Evolutionary conservation across 768 basidiomycete genomes (phyloP).

Genomic region (Tricholoma bakamatsutake): DNA sequence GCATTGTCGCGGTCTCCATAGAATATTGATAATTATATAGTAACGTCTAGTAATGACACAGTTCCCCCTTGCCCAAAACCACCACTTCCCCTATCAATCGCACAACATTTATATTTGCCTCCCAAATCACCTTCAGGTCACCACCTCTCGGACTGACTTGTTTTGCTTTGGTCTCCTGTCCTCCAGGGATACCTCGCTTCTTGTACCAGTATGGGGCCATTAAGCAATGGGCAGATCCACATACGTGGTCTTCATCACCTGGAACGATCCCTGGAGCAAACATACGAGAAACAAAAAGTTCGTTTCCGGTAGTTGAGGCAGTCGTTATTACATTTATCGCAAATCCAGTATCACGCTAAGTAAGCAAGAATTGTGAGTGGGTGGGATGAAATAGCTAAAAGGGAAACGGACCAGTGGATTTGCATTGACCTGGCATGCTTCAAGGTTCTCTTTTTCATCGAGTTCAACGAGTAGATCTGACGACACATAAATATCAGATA

Average conservation of each 20-base stretch:
- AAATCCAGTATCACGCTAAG: constrained; percentile 29
- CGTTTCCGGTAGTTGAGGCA: constrained; percentile 22
- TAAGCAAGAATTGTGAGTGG: not conserved
- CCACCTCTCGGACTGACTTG: constrained; percentile 51
- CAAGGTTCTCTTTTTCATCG: constrained; percentile 21
- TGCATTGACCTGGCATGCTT: constrained; percentile 22
- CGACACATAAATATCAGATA: not conserved
- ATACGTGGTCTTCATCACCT: constrained; percentile 44
- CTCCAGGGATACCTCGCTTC: constrained; percentile 26
- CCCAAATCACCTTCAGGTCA: constrained; percentile 33
- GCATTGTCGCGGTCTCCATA: too few species aligned
- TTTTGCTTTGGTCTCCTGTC: constrained; percentile 33
- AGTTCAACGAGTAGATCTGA: constrained; percentile 37
- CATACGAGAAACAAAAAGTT: constrained; percentile 44
- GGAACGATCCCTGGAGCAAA: constrained; percentile 33
- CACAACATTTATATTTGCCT: constrained; percentile 24
- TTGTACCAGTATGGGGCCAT: constrained; percentile 44
- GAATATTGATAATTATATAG: too few species aligned
- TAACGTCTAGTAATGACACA: constrained; percentile 6
- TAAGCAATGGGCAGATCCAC: constrained; percentile 48
- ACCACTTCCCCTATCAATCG: constrained; percentile 31
- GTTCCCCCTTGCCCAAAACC: constrained; percentile 28
- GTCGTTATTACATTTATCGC: constrained; percentile 34
- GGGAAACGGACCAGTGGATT: constrained; percentile 27
- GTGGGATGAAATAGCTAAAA: not conserved